phyloP scores from a whole-genome alignment of 257 asterid species.

The Fraxinus excelsior region DNA sequence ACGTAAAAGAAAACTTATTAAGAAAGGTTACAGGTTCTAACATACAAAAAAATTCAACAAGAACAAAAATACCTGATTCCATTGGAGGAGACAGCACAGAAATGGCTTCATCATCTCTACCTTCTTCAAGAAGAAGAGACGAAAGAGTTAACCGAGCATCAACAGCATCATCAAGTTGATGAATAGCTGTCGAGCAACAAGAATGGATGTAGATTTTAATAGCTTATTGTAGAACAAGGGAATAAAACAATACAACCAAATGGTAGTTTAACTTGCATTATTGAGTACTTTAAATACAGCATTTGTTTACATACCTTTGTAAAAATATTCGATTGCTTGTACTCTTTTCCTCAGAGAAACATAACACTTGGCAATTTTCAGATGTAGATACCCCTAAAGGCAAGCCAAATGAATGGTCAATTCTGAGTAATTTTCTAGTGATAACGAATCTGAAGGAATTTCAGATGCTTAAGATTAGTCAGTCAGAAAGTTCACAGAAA shows the following conservation, averaged over 20 bases:
- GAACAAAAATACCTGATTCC: constrained; percentile 46
- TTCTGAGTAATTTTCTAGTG: constrained; percentile 8
- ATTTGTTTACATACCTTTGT: constrained; percentile 45
- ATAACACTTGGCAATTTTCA: constrained; percentile 69
- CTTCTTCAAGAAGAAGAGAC: constrained; percentile 78
- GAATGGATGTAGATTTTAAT: constrained; percentile 19
- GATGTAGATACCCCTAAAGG: constrained; percentile 61
- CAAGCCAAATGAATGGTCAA: constrained; percentile 26
- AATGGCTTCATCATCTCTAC: constrained; percentile 79
- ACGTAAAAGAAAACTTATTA: constrained; percentile 7
- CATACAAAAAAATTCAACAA: constrained; percentile 16
- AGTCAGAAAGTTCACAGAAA: not conserved
- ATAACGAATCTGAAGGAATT: constrained; percentile 3
- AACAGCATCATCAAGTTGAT: constrained; percentile 50
- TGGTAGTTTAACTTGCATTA: not conserved
- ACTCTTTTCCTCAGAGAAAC: constrained; percentile 44
- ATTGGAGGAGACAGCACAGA: constrained; percentile 78
- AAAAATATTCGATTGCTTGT: constrained; percentile 60
- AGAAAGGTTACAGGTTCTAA: constrained; percentile 21
- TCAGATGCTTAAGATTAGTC: not conserved
- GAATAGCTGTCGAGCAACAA: constrained; percentile 48
- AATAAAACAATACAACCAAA: not conserved
- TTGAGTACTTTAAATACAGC: not conserved
- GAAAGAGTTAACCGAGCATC: constrained; percentile 74
- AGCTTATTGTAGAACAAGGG: not conserved